Base-by-base conservation (phyloP, 2,329 filamentous ascomycete genomes). In the Aspergillus quadrilineatus region DNA sequence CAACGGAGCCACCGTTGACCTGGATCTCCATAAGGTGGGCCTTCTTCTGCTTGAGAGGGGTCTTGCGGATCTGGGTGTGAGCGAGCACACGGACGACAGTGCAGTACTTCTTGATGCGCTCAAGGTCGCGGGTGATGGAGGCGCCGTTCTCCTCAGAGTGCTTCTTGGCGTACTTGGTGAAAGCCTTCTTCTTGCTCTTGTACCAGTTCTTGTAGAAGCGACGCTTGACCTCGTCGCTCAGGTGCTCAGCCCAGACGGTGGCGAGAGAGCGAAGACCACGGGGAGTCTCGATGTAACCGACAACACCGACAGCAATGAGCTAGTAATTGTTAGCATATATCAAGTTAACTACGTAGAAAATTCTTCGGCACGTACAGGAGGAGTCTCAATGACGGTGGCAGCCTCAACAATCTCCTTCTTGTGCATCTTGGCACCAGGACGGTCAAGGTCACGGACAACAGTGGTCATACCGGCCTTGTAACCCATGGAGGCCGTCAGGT, bases 141-240 rank as follows among this genome's bases (percentile, higher is more conserved):
- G 90, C 83, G 74, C 91, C 92, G 81, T 80, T 89, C 84, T 82
- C 88, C 85, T 97, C 93, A 66, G 93, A 92, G 89, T 97, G 91
- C 88, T 96, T 93, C 91, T 97, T 99, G 85, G 94, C 91, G 84
- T 99, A 99, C 86, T 96, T 97, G 86, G 94, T 99, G 86, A 99
- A 99, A 64, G 94, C 94, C 93, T 99, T 99, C 91, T 97, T 97
- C 92, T 99, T 99, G 87, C 88, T 92, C 89, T 96, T 96, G 90
- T 99, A 99, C 94, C 94, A 99, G 89, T 99, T 99, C 92, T 97
- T 97, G 90, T 99, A 99, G 91, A 99, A 99, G 78, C 94, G 90
- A 76, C 94, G 90, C 89, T 96, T 96, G 81, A 99, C 78, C 84
- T 97, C 94, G 81, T 99, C 94, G 82, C 89, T 90, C 81, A 99